A percentile compares a stretch with the other conserved stretches of the same genome.
Evolutionary conservation across 192 early-diverging fungal genomes (phyloP).

Genomic region (Coemansia guatemalensis): DNA sequence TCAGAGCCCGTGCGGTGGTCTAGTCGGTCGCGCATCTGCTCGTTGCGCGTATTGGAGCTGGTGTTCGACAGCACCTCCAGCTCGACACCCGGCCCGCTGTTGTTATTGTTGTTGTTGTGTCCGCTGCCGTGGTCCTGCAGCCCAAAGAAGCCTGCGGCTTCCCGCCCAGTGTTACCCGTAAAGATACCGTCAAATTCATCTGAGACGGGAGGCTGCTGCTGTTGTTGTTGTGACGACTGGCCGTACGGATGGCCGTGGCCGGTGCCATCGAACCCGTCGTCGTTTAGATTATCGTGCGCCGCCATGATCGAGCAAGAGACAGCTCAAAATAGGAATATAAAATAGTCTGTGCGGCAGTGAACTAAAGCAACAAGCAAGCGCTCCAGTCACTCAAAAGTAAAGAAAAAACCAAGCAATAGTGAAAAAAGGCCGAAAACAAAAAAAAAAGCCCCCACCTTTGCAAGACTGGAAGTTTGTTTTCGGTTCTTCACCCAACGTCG

Average conservation of each 20-base stretch:
- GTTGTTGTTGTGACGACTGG: slow-evolving; percentile 5
- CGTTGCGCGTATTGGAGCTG: slow-evolving; percentile 49
- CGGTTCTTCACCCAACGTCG: too few relatives aligned
- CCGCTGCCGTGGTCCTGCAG: slow-evolving; percentile 1
- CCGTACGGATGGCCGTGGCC: slow-evolving; percentile 5
- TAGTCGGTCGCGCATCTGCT: slow-evolving; percentile 31
- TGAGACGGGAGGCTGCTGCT: slow-evolving; percentile 6
- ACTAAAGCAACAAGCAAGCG: not conserved
- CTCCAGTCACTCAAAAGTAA: not conserved
- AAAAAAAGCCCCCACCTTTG: not conserved
- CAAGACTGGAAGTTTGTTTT: not conserved
- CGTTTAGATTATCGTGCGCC: slow-evolving; percentile 9
- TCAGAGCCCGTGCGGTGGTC: slow-evolving; percentile 50
- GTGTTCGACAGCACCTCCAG: slow-evolving; percentile 47
- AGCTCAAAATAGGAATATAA: not conserved
- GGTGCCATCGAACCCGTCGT: slow-evolving; percentile 13
- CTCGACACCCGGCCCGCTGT: slow-evolving; percentile 30
- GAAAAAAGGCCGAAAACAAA: slow-evolving; percentile 1
- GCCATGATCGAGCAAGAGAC: not conserved
- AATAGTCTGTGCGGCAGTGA: not conserved
- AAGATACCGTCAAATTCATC: slow-evolving; percentile 43
- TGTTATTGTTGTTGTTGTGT: slow-evolving; percentile 5
- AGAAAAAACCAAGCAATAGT: not conserved
- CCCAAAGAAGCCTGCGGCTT: slow-evolving; percentile 31
- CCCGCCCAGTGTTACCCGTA: slow-evolving; percentile 3